Evolutionary conservation across 164 flowering plant species (phyloP).

Genomic region (Warburgia ugandensis): DNA sequence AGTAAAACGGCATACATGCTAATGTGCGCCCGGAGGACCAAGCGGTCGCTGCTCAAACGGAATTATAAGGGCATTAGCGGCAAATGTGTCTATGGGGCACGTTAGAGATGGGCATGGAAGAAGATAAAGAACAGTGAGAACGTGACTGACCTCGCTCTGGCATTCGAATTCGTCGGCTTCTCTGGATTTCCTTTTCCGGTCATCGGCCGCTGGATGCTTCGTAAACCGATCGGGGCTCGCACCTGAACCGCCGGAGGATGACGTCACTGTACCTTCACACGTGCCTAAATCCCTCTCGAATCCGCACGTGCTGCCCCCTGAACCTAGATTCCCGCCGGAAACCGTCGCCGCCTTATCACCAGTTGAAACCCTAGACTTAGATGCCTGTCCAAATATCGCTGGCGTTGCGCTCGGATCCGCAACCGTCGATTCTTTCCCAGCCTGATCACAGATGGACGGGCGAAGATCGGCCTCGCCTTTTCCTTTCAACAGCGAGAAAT

Average conservation of each 20-base stretch:
- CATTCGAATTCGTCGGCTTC: conserved; percentile 48
- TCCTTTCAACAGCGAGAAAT: conserved; percentile 28
- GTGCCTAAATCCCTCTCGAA: conserved; percentile 10
- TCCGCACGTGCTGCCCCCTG: conserved; percentile 15
- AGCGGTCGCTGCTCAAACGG: too few relatives aligned
- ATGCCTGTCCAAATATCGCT: not conserved
- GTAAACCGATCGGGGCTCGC: conserved; percentile 17
- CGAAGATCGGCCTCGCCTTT: conserved; percentile 16
- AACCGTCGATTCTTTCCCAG: conserved; percentile 35
- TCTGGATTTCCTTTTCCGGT: conserved; percentile 54
- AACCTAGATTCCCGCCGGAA: conserved; percentile 10
- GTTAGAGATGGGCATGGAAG: too few relatives aligned
- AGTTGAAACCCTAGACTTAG: conserved; percentile 21
- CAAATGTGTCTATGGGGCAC: too few relatives aligned
- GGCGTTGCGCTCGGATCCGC: conserved; percentile 57
- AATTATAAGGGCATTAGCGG: too few relatives aligned
- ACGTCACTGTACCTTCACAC: conserved; percentile 33
- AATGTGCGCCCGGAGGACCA: too few relatives aligned
- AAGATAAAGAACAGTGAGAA: not conserved
- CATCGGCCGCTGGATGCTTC: conserved; percentile 23
- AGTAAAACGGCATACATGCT: too few relatives aligned
- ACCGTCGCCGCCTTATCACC: conserved; percentile 8
- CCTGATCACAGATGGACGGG: conserved; percentile 21
- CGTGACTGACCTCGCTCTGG: conserved; percentile 51
- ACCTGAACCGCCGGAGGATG: conserved; percentile 48